Evolutionary conservation across 2,329 filamentous ascomycete genomes (phyloP).

Genomic region (Delphinella strobiligena): DNA sequence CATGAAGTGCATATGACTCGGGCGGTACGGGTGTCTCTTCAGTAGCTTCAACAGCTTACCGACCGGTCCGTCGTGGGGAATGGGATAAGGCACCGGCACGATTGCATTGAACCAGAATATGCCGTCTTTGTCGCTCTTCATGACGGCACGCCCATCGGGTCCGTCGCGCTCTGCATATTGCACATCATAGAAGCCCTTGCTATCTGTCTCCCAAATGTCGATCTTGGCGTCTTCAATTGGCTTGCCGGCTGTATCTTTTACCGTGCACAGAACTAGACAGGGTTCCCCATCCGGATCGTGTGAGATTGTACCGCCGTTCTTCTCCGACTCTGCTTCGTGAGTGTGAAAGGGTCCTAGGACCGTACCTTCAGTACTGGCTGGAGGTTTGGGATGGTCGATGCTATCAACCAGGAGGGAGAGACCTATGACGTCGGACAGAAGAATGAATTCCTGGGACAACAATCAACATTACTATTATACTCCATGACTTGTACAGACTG

Average conservation of each 20-base stretch:
- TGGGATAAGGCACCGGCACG: slow-evolving; percentile 73
- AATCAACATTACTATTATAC: not conserved
- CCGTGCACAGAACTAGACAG: slow-evolving; percentile 60
- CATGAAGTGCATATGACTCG: slow-evolving; percentile 80
- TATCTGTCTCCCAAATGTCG: slow-evolving; percentile 79
- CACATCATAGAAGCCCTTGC: slow-evolving; percentile 70
- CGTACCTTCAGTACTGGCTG: slow-evolving; percentile 59
- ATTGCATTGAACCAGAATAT: slow-evolving; percentile 78
- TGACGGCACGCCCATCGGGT: slow-evolving; percentile 62
- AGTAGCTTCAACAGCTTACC: slow-evolving; percentile 55
- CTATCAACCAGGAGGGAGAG: slow-evolving; percentile 69
- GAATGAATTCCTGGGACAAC: slow-evolving; percentile 47
- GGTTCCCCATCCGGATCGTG: slow-evolving; percentile 58
- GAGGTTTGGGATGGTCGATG: slow-evolving; percentile 72
- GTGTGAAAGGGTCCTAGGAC: slow-evolving; percentile 77
- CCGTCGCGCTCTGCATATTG: slow-evolving; percentile 53
- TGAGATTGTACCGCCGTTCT: slow-evolving; percentile 50
- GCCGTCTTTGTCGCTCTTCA: slow-evolving; percentile 58
- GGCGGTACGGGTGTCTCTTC: slow-evolving; percentile 65
- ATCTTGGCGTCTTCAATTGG: slow-evolving; percentile 57
- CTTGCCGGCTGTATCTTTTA: slow-evolving; percentile 51
- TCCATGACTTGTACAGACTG: no score
- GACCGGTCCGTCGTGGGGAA: slow-evolving; percentile 74
- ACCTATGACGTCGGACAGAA: slow-evolving; percentile 68
- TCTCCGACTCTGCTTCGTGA: slow-evolving; percentile 53